phyloP scores from a whole-genome alignment of 1,284 basidiomycete species.

The Trichosporon ovoides region DNA sequence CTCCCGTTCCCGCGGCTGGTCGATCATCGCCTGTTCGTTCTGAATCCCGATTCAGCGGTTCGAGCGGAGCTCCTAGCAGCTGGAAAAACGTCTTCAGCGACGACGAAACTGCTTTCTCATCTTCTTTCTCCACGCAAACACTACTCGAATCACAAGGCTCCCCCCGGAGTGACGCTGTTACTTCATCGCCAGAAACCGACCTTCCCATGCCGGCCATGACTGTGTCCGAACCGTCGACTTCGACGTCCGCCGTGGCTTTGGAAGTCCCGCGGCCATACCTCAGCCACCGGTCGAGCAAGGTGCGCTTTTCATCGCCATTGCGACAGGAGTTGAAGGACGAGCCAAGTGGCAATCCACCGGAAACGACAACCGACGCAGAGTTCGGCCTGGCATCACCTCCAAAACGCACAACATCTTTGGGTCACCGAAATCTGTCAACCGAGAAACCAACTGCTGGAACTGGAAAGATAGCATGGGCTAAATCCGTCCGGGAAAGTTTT shows the following conservation, averaged over 20 bases:
- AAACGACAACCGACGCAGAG: background rate
- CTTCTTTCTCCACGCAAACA: too few species aligned
- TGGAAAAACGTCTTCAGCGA: too few species aligned
- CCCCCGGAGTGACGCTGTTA: too few species aligned
- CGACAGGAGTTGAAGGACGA: background rate
- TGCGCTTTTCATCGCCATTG: slow-evolving; percentile 4
- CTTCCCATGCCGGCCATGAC: background rate
- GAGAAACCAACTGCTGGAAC: background rate
- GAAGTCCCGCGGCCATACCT: background rate
- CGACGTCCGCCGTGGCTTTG: background rate
- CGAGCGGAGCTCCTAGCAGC: too few species aligned
- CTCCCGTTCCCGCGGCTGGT: too few species aligned
- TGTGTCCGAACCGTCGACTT: background rate
- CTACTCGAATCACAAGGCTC: too few species aligned
- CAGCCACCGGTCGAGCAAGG: slow-evolving; percentile 4
- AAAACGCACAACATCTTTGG: background rate
- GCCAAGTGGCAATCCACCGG: background rate
- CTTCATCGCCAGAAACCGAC: too few species aligned
- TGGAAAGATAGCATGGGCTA: background rate
- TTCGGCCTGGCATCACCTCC: background rate
- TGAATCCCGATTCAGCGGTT: too few species aligned
- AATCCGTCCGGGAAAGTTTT: background rate
- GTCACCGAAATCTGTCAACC: background rate
- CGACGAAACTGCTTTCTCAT: too few species aligned
- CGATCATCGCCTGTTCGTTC: too few species aligned